Conservation (phyloP, 2,329 filamentous ascomycete genomes). For the Fusarium equiseti region DNA sequence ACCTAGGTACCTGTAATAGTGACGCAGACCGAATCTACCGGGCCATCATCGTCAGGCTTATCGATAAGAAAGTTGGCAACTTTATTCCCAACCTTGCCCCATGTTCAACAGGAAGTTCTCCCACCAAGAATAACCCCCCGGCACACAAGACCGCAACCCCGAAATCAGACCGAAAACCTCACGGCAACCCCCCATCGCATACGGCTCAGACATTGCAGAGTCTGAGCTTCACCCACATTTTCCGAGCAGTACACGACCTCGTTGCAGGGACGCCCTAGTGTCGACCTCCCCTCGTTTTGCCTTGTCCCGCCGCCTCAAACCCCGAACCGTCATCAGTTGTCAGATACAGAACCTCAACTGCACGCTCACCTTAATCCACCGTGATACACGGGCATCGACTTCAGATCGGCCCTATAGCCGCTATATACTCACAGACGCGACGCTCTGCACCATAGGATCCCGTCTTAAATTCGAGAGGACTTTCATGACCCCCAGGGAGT, state of each 20-base stretch:
- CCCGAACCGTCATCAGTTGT: slow-evolving; percentile 27
- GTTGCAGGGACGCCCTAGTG: slow-evolving; percentile 11
- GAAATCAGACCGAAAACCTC: slow-evolving; percentile 22
- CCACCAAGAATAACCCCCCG: slow-evolving; percentile 42
- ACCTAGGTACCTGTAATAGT: not conserved
- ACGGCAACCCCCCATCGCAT: not conserved
- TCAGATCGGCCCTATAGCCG: not conserved
- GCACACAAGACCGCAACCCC: slow-evolving; percentile 41
- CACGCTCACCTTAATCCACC: slow-evolving; percentile 6
- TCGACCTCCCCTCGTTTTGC: slow-evolving; percentile 37
- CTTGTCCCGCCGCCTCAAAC: slow-evolving; percentile 28
- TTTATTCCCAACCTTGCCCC: slow-evolving; percentile 33
- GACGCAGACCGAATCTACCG: slow-evolving; percentile 18
- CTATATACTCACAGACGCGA: not conserved
- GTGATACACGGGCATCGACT: not conserved
- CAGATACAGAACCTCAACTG: slow-evolving; percentile 20
- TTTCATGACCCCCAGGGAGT: slow-evolving; percentile 43
- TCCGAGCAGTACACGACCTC: slow-evolving; percentile 13
- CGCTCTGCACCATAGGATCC: slow-evolving; percentile 13
- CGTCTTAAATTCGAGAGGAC: slow-evolving; percentile 8
- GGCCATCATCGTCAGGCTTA: slow-evolving; percentile 30
- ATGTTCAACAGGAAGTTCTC: slow-evolving; percentile 31
- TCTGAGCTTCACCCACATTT: slow-evolving; percentile 5
- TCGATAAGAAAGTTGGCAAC: slow-evolving; percentile 50
- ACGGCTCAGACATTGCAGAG: slow-evolving; percentile 2